These are phyloP conservation scores for Diaporthe helianthi DNA, from an alignment of 2,329 filamentous ascomycete genomes.

Conservation along the genomic window DNA sequence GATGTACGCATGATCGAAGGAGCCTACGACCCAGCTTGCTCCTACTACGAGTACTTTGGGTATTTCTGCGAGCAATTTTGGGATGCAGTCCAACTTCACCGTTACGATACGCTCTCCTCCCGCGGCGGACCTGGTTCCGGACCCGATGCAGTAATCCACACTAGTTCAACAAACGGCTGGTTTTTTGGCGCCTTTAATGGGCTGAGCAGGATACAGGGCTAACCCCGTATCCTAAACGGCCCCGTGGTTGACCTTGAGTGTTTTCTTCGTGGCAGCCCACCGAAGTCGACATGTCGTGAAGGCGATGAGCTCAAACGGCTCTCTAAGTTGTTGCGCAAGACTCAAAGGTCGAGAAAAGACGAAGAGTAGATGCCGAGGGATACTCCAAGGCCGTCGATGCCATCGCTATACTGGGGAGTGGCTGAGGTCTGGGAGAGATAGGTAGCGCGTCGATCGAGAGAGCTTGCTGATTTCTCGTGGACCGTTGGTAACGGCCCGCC, in stretches of 20 bases:
- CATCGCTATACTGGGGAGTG: slow-evolving; percentile 50
- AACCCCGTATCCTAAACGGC: slow-evolving; percentile 39
- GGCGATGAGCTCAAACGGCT: slow-evolving; percentile 42
- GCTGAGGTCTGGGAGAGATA: slow-evolving; percentile 45
- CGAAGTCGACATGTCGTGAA: slow-evolving; percentile 42
- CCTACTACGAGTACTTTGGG: too few relatives aligned
- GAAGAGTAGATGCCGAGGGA: slow-evolving; percentile 48
- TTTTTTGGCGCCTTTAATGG: neutral
- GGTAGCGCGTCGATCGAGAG: slow-evolving; percentile 40
- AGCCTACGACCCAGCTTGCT: too few relatives aligned
- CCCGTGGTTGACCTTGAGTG: slow-evolving; percentile 48
- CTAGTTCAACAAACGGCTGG: neutral
- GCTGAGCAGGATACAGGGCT: neutral
- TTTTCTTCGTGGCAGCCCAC: slow-evolving; percentile 40
- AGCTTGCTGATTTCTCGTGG: slow-evolving; percentile 39
- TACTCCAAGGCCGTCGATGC: slow-evolving; percentile 46
- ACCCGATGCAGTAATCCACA: neutral
- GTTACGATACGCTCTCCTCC: neutral
- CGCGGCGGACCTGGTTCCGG: neutral
- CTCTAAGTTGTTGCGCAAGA: slow-evolving; percentile 43
- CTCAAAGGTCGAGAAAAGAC: slow-evolving; percentile 45
- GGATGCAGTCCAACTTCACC: neutral
- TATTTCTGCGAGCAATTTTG: too few relatives aligned
- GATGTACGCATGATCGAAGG: too few relatives aligned
- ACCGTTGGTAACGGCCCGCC: slow-evolving; percentile 37